These are phyloP conservation scores for Pichia scutulata DNA, from an alignment of 805 yeast species.

Conservation along the genomic window DNA sequence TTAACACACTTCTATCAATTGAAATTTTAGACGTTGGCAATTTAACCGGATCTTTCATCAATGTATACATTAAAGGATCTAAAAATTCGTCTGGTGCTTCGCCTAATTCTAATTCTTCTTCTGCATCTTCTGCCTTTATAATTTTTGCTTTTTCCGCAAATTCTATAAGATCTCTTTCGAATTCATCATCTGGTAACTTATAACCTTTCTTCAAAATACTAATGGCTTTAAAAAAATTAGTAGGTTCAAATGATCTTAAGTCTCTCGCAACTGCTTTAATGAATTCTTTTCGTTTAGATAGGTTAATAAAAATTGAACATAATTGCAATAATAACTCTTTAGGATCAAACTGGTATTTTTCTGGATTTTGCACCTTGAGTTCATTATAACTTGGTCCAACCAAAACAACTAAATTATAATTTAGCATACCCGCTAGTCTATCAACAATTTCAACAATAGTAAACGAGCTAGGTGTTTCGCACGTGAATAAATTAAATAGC, in stretches of 20 bases:
- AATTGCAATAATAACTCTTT: conserved; percentile 59
- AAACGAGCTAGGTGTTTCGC: conserved; percentile 81
- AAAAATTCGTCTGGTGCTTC: conserved; percentile 94
- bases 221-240: conserved; percentile 63
- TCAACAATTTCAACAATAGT: conserved; percentile 85
- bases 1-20: conserved; percentile 86
- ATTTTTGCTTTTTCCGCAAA: conserved; percentile 64
- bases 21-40: conserved; percentile 79
- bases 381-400: conserved; percentile 94
- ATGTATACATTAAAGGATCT: conserved; percentile 93
- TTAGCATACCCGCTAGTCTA: conserved; percentile 90
- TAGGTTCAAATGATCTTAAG: conserved; percentile 74
- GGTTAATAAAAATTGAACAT: conserved; percentile 67
- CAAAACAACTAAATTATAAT: conserved; percentile 83
- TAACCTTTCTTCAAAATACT: conserved; percentile 49
- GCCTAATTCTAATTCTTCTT: conserved; percentile 80
- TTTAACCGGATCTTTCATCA: conserved; percentile 95
- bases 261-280: conserved; percentile 80
- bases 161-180: conserved; percentile 40
- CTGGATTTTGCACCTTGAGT: conserved; percentile 78
- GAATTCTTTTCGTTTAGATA: conserved; percentile 58
- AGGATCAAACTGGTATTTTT: conserved; percentile 77
- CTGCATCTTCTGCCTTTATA: conserved; percentile 56
- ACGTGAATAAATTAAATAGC: conserved; percentile 72
- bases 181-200: conserved; percentile 41